Conservation (phyloP, 1,284 basidiomycete genomes). For the Melampsora abietis-canadensis region DNA sequence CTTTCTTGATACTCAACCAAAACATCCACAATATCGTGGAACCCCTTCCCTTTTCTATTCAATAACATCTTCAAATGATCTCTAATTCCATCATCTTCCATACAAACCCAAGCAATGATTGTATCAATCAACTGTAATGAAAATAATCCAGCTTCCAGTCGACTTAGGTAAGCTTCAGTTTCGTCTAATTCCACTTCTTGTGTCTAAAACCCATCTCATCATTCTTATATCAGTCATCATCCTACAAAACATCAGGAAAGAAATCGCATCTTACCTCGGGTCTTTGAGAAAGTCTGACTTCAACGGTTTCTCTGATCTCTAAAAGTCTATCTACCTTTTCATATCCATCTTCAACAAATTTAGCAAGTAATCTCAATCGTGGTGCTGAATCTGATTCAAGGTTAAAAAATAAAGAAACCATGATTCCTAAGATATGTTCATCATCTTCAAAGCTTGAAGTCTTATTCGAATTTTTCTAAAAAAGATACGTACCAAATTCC, state of each 20-base stretch:
- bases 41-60: constrained; percentile 64
- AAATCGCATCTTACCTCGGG: constrained; percentile 60
- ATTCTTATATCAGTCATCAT: constrained; percentile 2
- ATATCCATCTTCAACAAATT: constrained; percentile 87
- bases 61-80: constrained; percentile 72
- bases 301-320: constrained; percentile 74
- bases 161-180: constrained; percentile 74
- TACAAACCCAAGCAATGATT: constrained; percentile 86
- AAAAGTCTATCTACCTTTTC: constrained; percentile 89
- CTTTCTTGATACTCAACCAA: constrained; percentile 69
- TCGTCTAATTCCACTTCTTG: constrained; percentile 66
- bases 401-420: constrained; percentile 83
- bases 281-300: constrained; percentile 64
- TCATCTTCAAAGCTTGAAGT: constrained; percentile 67
- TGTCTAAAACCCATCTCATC: constrained; percentile 51
- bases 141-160: constrained; percentile 80
- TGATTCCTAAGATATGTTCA: constrained; percentile 79
- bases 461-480: constrained; percentile 34
- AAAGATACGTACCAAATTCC: background rate
- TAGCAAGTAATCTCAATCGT: constrained; percentile 78
- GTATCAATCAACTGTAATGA: constrained; percentile 88
- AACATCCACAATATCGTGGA: constrained; percentile 66
- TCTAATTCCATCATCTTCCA: constrained; percentile 95
- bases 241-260: constrained; percentile 7
- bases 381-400: constrained; percentile 77